Percentiles rank a stretch among this genome's conserved stretches.
These are phyloP conservation scores for Daldinia sp. DNA, from an alignment of 2,329 filamentous ascomycete genomes.

Conservation along the genomic window DNA sequence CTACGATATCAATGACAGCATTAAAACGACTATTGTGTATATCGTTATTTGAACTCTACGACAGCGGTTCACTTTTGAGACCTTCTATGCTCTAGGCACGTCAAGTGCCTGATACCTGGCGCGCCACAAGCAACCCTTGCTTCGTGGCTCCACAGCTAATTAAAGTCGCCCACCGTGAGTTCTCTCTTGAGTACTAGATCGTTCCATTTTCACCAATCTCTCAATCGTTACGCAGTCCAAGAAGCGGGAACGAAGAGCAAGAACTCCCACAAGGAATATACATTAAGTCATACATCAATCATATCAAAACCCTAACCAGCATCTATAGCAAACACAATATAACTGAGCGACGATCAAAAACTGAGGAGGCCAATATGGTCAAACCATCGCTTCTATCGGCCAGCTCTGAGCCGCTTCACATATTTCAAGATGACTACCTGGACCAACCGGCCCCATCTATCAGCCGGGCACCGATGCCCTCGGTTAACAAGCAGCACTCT, in stretches of 20 bases:
- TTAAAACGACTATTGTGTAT: conserved; percentile 23
- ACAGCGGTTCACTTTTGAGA: conserved; percentile 35
- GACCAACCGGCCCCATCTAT: conserved; percentile 58
- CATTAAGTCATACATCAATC: conserved; percentile 16
- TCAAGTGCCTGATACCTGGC: conserved; percentile 37
- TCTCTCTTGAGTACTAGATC: conserved; percentile 36
- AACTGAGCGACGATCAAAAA: conserved; percentile 16
- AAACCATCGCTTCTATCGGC: conserved; percentile 58
- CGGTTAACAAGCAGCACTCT: conserved; percentile 53
- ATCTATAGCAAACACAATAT: conserved; percentile 20
- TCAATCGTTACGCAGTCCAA: conserved; percentile 36
- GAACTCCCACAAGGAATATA: conserved; percentile 24
- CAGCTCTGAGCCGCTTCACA: conserved; percentile 58
- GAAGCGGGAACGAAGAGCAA: conserved; percentile 27
- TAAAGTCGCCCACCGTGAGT: conserved; percentile 44
- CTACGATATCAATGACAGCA: conserved; percentile 20
- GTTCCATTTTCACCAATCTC: conserved; percentile 34
- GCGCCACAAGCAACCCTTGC: conserved; percentile 45
- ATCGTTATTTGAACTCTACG: conserved; percentile 38
- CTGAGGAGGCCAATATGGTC: conserved; percentile 60
- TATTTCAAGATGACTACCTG: conserved; percentile 62
- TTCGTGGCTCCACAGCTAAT: conserved; percentile 47
- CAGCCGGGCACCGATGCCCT: conserved; percentile 65
- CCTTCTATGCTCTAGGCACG: conserved; percentile 35
- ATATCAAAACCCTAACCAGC: conserved; percentile 17